These are phyloP conservation scores for Tuber brumale DNA, from an alignment of 495 filamentous ascomycete species.

Conservation along the genomic window DNA sequence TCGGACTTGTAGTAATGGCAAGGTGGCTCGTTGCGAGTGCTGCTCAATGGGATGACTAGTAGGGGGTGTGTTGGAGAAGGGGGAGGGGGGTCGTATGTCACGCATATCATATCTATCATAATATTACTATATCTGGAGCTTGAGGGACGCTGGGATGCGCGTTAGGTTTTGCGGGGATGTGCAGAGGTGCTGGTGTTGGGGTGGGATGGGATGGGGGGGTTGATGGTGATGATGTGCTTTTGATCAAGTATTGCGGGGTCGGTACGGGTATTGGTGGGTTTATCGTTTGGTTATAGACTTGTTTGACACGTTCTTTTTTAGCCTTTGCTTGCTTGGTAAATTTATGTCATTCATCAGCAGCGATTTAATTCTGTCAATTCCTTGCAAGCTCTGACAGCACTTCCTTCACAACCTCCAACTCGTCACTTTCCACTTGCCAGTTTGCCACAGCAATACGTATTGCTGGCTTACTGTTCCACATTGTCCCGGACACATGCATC, in stretches of 20 bases:
- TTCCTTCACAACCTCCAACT: conserved; percentile 46
- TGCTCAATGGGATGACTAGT: too few relatives aligned
- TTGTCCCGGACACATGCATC: conserved; percentile 78
- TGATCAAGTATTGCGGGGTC: conserved; percentile 76
- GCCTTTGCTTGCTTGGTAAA: neutral
- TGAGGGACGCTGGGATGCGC: conserved; percentile 68
- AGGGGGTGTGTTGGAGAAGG: too few relatives aligned
- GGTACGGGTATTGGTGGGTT: conserved; percentile 54
- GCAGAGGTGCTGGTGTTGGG: conserved; percentile 70
- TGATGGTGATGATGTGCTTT: conserved; percentile 60
- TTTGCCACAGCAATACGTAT: conserved; percentile 75
- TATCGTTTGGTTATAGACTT: conserved; percentile 72
- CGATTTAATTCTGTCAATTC: neutral
- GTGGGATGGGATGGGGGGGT: conserved; percentile 26
- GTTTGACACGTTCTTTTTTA: neutral
- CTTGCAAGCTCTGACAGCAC: conserved; percentile 22
- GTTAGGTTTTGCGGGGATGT: conserved; percentile 52
- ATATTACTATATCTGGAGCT: conserved; percentile 50
- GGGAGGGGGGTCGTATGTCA: conserved; percentile 53
- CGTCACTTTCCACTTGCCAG: conserved; percentile 61
- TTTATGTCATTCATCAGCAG: neutral
- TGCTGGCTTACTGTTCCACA: conserved; percentile 65
- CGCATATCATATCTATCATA: conserved; percentile 64
- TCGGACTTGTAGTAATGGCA: too few relatives aligned
- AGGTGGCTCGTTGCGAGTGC: too few relatives aligned